Evolutionary conservation across 805 yeast genomes (phyloP), one percentile per base, ranked within the genome.

Genomic region (Zygosaccharomyces kombuchaensis): DNA sequence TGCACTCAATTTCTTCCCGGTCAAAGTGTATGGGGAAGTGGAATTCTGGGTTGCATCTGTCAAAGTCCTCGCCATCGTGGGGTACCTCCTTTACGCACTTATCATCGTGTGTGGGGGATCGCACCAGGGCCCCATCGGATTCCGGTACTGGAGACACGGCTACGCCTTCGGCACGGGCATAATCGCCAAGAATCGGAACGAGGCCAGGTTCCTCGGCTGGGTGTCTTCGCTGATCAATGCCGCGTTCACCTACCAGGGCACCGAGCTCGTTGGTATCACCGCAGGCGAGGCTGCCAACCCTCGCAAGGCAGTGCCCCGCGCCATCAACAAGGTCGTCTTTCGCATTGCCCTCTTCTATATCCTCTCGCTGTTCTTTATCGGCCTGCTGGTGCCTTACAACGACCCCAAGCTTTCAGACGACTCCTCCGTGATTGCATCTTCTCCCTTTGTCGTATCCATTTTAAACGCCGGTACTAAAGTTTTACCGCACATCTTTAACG

Each of bases 361-460:
- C 47, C 58, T 74, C 47, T 75, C 83, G 32, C 65, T 82, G 52
- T 76, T 81, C 59, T 81, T 82, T 66, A 70, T 82, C 59, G 87
- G 87, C 39, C 60, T 82, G 52, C 69, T 80, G 51, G 81, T 82
- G 34, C 85, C 88, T 37, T 83, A 67, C 57, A 70, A 78, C 55
- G 85, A 81, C 60, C 74, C 76, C 36, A 68, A 70, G 46, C 66
- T 78, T 49, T 22, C 51, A 26, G 54, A 61, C 27, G 56, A 52
- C 9, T 55, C 59, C 6, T 62, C 71, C 1, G 71, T 68, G 47
- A 72, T 73, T 46, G 70, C 82, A 0, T 67, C 82, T 9, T 82
- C 87, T 21, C 88, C 88, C 13, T 82, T 81, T 57, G 76, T 82
- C 50, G 75, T 82, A 57, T 82, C 88, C 34, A 80, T 82, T 62